Evolutionary conservation across 2,329 filamentous ascomycete species (phyloP), one percentile per base, ranked within the genome.

Genomic region (Cladosporium cucumerinum): DNA sequence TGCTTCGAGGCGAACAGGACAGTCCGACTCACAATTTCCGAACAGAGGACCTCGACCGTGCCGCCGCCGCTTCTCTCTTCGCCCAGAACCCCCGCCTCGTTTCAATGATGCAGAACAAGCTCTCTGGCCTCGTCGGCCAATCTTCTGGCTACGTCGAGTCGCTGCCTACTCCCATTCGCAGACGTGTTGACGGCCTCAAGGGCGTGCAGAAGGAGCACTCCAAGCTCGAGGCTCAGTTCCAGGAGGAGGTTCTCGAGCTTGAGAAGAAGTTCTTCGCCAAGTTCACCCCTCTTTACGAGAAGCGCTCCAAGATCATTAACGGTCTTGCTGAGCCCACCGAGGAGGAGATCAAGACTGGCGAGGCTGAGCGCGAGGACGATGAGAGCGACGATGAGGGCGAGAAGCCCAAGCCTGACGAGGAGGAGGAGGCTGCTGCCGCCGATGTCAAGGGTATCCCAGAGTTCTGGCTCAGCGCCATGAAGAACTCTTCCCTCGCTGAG

Each of bases 201-300:
- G 96, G 94, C 72, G 93, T 99, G 73, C 95, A 99, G 82, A 97
- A 97, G 82, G 93, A 98, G 75, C 95, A 99, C 83, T 92, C 94
- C 67, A 97, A 98, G 83, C 89, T 99, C 73, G 96, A 99, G 85
- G 92, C 93, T 62, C 90, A 97, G 81, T 98, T 99, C 81, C 96
- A 99, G 80, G 93, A 98, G 80, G 96, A 98, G 82, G 93, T 99
- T 68, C 86, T 99, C 66, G 89, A 97, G 80, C 87, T 99, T 30
- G 95, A 99, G 86, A 99, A 99, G 87, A 97, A 97, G 83, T 99
- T 97, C 82, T 98, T 98, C 74, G 92, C 91, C 82, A 98, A 98
- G 82, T 99, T 97, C 82, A 96, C 92, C 63, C 95, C 95, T 67
- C 87, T 99, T 58, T 99, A 99, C 82, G 84, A 97, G 85, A 95